A percentile compares a stretch with the other conserved stretches of the same genome.
These are phyloP conservation scores for Juglanconis sp. DNA, from an alignment of 2,329 filamentous ascomycete species.

Conservation along the genomic window DNA sequence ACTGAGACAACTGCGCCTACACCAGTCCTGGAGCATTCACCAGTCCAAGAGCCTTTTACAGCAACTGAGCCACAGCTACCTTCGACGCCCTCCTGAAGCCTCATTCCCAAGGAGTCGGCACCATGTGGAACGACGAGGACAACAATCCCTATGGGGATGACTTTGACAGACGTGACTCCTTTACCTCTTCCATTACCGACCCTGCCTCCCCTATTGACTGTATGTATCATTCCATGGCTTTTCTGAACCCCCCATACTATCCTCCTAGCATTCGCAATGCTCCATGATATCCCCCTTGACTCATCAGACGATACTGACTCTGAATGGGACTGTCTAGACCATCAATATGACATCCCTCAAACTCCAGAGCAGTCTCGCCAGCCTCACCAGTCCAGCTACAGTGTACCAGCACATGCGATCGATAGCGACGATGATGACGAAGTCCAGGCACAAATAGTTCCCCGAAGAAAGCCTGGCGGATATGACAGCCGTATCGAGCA, in stretches of 20 bases:
- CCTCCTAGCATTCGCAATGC: constrained; percentile 27
- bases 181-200: constrained; percentile 64
- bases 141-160: constrained; percentile 94
- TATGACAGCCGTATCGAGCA: constrained; percentile 97
- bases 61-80: background rate
- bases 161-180: constrained; percentile 83
- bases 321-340: constrained; percentile 45
- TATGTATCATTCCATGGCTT: constrained; percentile 39
- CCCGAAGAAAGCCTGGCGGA: constrained; percentile 73
- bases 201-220: constrained; percentile 61
- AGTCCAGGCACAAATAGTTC: constrained; percentile 38
- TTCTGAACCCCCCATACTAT: constrained; percentile 6
- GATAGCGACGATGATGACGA: constrained; percentile 49
- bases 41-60: background rate
- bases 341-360: constrained; percentile 63
- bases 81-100: too few relatives aligned
- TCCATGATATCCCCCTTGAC: constrained; percentile 36
- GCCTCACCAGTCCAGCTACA: constrained; percentile 10
- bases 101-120: constrained; percentile 24
- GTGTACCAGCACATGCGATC: constrained; percentile 13
- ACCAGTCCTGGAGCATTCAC: background rate
- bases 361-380: constrained; percentile 47
- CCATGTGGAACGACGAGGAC: constrained; percentile 99
- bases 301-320: constrained; percentile 38
- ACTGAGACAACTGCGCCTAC: background rate